Evolutionary conservation across 768 basidiomycete genomes (phyloP).

Genomic region (Phylloporus arenicola): DNA sequence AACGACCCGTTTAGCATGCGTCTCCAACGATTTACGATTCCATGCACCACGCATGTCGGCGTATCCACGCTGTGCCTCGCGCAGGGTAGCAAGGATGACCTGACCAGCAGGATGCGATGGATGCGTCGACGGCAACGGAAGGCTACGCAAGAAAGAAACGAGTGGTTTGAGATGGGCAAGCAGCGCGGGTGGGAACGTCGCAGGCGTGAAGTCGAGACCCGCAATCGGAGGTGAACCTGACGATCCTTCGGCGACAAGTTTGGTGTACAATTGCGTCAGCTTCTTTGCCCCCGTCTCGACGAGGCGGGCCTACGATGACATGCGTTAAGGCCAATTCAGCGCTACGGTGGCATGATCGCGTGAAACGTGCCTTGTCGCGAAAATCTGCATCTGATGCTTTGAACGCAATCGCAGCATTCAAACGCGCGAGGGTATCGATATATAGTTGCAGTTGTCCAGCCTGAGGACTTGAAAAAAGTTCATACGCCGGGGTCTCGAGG

Average conservation of each 20-base stretch:
- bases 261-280: conserved; percentile 76
- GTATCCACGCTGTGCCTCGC: conserved; percentile 76
- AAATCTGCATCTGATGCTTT: conserved; percentile 54
- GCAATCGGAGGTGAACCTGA: conserved; percentile 66
- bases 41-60: conserved; percentile 84
- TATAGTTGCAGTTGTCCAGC: conserved; percentile 59
- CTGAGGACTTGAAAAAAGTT: conserved; percentile 51
- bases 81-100: conserved; percentile 57
- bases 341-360: not conserved
- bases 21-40: conserved; percentile 70
- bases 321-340: not conserved
- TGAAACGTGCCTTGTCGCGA: conserved; percentile 44
- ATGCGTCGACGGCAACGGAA: conserved; percentile 74
- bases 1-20: conserved; percentile 60
- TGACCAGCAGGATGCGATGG: conserved; percentile 76
- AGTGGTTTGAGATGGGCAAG: conserved; percentile 55
- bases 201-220: conserved; percentile 48
- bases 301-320: conserved; percentile 48
- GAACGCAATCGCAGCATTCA: conserved; percentile 78
- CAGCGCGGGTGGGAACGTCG: conserved; percentile 51
- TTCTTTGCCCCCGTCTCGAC: conserved; percentile 83
- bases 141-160: conserved; percentile 60
- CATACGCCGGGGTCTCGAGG: not conserved
- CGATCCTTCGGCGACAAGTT: conserved; percentile 80
- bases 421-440: conserved; percentile 65